phyloP scores from a whole-genome alignment of 202 grass and related monocot genomes.

The Digitaria exilis region DNA sequence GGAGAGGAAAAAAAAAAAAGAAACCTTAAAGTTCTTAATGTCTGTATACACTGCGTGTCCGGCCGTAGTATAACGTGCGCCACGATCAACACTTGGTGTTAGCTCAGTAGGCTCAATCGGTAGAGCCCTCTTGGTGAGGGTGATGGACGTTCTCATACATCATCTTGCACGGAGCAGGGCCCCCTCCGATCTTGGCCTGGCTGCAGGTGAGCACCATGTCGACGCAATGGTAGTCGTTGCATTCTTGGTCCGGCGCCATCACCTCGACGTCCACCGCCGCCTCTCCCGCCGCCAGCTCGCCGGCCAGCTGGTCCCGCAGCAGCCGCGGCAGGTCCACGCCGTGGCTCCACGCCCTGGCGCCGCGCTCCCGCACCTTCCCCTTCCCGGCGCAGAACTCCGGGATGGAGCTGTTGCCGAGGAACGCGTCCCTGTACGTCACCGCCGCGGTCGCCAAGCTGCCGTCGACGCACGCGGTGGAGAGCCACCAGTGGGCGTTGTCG shows the following conservation, averaged over 20 bases:
- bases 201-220: background rate
- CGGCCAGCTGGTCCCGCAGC: constrained; percentile 1
- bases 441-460: background rate
- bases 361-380: background rate
- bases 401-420: constrained; percentile 23
- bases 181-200: constrained; percentile 20
- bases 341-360: background rate
- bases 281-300: background rate
- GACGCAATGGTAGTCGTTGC: too few species aligned
- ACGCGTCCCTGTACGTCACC: background rate
- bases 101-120: too few species aligned
- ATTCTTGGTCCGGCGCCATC: background rate
- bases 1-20: too few species aligned
- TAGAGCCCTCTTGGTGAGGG: too few species aligned
- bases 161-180: background rate
- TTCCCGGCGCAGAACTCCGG: background rate
- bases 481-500: background rate
- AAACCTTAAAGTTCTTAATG: too few species aligned
- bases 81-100: too few species aligned
- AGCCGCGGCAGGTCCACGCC: constrained; percentile 9
- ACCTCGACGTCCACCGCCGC: constrained; percentile 5
- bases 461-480: background rate
- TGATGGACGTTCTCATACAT: too few species aligned
- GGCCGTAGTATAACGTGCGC: too few species aligned
- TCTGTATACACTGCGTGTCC: too few species aligned